Evolutionary conservation across 2,329 filamentous ascomycete species (phyloP), one percentile per base, ranked within the genome.

Genomic region (Ophiostoma tasmaniense): DNA sequence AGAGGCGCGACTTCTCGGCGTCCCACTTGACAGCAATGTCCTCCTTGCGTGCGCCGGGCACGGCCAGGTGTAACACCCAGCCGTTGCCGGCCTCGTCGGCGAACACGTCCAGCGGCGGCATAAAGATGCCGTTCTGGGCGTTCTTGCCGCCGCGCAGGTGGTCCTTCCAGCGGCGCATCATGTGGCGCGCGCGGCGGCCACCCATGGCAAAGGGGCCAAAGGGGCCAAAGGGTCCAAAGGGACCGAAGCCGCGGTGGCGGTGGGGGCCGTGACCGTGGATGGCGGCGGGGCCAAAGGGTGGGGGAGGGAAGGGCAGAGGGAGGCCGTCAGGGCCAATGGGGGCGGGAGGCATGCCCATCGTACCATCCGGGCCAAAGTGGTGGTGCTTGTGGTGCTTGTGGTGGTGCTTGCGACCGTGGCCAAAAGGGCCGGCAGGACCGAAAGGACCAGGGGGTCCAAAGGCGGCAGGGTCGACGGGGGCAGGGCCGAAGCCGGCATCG

Each of bases 11-110:
- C 75, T 86, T 87, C 70, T 91, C 89, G 0, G 85, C 82, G 73
- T 94, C 87, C 86, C 90, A 96, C 77, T 89, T 88, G 64, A 95
- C 86, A 69, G 85, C 89, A 6, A 95, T 81, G 74, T 74, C 71
- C 74, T 91, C 85, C 78, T 93, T 93, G 79, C 89, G 89, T 1
- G 89, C 91, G 33, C 92, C 92, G 0, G 92, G 90, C 0, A 96
- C 83, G 0, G 90, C 89, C 74, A 71, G 80, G 77, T 95, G 91
- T 10, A 95, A 79, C 61, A 92, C 80, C 76, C 88, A 93, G 17
- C 86, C 79, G 39, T 80, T 78, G 45, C 86, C 78, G 5, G 64
- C 20, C 20, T 52, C 66, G 14, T 67, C 52, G 13, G 42, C 30
- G 81, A 94, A 95, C 72, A 93, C 80, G 76, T 96, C 92, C 68